These are phyloP conservation scores for Linum trigynum DNA, from an alignment of 345 rosid species.

Conservation along the genomic window DNA sequence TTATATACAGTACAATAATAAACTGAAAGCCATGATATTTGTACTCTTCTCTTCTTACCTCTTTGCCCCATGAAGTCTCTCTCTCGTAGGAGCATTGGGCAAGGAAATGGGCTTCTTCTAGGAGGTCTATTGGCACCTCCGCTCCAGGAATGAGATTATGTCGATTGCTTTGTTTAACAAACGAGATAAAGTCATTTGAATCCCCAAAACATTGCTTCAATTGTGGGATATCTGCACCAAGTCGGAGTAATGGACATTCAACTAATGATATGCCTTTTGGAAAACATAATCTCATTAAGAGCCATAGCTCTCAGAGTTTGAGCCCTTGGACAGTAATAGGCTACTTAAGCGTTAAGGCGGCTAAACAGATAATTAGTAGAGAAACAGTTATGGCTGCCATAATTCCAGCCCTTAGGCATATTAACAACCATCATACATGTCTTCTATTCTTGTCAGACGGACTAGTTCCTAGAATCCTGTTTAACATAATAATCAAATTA, in stretches of 20 bases:
- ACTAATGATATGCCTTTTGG: no score
- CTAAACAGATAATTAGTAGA: no score
- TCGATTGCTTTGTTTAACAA: neutral
- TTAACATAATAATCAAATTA: neutral
- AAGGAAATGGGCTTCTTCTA: conserved; percentile 14
- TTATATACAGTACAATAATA: neutral
- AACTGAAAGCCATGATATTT: no score
- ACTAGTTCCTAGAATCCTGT: neutral
- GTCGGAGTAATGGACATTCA: no score
- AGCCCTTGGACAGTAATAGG: no score
- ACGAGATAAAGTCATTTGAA: conserved; percentile 13
- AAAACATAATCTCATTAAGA: no score
- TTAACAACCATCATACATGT: neutral
- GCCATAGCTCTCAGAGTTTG: no score
- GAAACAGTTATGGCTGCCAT: neutral
- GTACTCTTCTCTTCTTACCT: conserved; percentile 15
- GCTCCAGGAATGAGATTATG: neutral
- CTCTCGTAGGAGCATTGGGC: conserved; percentile 29
- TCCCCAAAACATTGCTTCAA: conserved; percentile 12
- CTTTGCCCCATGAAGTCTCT: conserved; percentile 32
- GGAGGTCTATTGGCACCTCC: conserved; percentile 8
- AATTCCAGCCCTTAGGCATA: no score
- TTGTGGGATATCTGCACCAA: conserved; percentile 7
- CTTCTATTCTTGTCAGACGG: conserved; percentile 5
- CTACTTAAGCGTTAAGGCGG: no score